A percentile compares a stretch with the other conserved stretches of the same genome.
phyloP scores from a whole-genome alignment of 2,329 filamentous ascomycete genomes.

The Torrubiella hemipterigena region DNA sequence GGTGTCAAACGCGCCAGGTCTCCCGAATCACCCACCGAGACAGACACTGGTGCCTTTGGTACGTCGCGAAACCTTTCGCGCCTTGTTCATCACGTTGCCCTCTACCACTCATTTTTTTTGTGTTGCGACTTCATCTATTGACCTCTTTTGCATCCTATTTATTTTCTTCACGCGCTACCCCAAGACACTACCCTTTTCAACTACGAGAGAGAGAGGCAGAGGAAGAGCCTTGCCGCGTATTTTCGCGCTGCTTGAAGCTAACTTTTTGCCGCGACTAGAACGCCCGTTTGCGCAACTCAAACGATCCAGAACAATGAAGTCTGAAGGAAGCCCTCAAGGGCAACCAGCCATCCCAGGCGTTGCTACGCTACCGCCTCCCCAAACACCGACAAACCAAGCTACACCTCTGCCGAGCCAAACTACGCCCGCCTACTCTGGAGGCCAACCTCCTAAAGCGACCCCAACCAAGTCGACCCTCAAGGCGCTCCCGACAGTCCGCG shows the following conservation, averaged over 20 bases:
- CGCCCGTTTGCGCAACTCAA: too few relatives aligned
- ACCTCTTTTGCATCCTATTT: too few relatives aligned
- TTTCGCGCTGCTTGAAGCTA: too few relatives aligned
- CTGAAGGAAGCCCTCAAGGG: too few relatives aligned
- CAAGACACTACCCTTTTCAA: too few relatives aligned
- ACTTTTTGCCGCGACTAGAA: too few relatives aligned
- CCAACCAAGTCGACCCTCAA: constrained; percentile 80
- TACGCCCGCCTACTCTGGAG: constrained; percentile 21
- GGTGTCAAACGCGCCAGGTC: constrained; percentile 73
- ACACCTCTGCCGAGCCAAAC: constrained; percentile 30
- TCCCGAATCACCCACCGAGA: constrained; percentile 48
- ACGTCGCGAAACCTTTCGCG: constrained; percentile 35
- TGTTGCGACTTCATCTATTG: too few relatives aligned
- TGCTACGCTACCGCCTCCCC: constrained; percentile 32
- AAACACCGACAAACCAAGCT: constrained; percentile 41
- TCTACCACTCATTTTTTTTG: too few relatives aligned
- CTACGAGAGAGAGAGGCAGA: too few relatives aligned
- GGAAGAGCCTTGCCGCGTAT: too few relatives aligned
- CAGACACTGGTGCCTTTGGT: constrained; percentile 56
- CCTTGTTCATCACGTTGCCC: constrained; percentile 24
- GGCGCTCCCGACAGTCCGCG: constrained; percentile 85
- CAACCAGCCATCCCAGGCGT: too few relatives aligned
- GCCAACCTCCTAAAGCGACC: constrained; percentile 60
- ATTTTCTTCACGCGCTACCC: too few relatives aligned
- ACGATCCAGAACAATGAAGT: constrained; percentile 52